Conservation (phyloP, 768 basidiomycete genomes). For the Leccinum arenicola region DNA sequence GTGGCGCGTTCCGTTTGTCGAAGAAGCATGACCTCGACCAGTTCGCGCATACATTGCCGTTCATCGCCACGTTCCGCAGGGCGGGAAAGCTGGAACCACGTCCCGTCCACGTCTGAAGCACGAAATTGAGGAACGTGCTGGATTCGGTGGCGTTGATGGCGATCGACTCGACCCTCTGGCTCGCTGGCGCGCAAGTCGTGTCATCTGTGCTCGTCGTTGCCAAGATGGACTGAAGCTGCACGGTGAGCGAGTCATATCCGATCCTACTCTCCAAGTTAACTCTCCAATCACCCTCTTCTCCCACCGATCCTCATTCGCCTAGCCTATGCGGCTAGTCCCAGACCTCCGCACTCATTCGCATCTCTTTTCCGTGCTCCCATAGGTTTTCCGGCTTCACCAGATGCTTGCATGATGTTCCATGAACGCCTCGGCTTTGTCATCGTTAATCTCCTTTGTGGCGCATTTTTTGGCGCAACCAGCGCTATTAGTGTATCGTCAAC, state of each 20-base stretch:
- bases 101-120: conserved; percentile 20
- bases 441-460: no score
- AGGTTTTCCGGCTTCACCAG: no score
- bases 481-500: no score
- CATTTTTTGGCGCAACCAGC: no score
- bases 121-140: conserved; percentile 17
- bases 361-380: no score
- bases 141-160: conserved; percentile 14
- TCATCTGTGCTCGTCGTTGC: conserved; percentile 2
- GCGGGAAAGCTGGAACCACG: conserved; percentile 11
- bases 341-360: no score
- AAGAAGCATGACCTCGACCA: conserved; percentile 23
- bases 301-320: no score
- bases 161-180: conserved; percentile 15
- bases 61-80: conserved; percentile 9
- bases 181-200: conserved; percentile 1
- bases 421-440: no score
- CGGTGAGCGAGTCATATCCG: conserved; percentile 4
- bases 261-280: no score
- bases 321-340: no score
- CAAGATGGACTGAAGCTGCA: conserved; percentile 18
- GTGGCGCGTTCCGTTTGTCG: conserved; percentile 14
- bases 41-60: conserved; percentile 14
- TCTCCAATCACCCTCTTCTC: no score
- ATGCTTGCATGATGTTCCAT: no score